A percentile compares a stretch with the other conserved stretches of the same genome.
Evolutionary conservation across 2,329 filamentous ascomycete species (phyloP).

Genomic region (Xylariales sp.): DNA sequence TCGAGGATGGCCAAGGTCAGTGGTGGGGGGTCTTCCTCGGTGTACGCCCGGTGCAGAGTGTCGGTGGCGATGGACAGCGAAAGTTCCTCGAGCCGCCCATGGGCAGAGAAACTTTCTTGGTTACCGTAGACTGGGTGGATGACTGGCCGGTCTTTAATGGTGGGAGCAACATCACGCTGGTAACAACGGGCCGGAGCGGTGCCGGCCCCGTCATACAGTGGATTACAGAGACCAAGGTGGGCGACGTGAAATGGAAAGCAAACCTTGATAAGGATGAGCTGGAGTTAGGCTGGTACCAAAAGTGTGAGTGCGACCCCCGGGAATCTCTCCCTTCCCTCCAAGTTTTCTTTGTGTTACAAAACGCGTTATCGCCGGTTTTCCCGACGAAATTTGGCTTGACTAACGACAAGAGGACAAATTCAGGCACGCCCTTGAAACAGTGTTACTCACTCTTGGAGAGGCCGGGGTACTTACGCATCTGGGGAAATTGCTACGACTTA

Average conservation of each 20-base stretch:
- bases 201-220: constrained; percentile 12
- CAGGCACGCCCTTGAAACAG: constrained; percentile 42
- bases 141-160: constrained; percentile 49
- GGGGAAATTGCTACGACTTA: constrained; percentile 48
- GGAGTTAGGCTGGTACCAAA: constrained; percentile 33
- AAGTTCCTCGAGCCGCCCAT: constrained; percentile 35
- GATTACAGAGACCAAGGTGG: constrained; percentile 18
- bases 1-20: constrained; percentile 36
- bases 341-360: too few species aligned
- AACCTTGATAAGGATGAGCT: constrained; percentile 27
- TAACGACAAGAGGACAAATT: neutral
- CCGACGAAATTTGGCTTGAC: too few species aligned
- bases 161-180: constrained; percentile 36
- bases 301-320: constrained; percentile 24
- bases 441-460: constrained; percentile 42
- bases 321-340: too few species aligned
- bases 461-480: constrained; percentile 39
- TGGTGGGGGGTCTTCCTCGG: constrained; percentile 46
- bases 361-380: too few species aligned
- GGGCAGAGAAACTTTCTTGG: constrained; percentile 46
- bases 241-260: constrained; percentile 25
- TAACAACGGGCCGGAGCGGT: constrained; percentile 25
- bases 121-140: constrained; percentile 43
- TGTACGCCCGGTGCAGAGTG: constrained; percentile 30
- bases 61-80: constrained; percentile 6